Conservation (phyloP, 768 basidiomycete species). For the Pulveroboletus ravenelii region DNA sequence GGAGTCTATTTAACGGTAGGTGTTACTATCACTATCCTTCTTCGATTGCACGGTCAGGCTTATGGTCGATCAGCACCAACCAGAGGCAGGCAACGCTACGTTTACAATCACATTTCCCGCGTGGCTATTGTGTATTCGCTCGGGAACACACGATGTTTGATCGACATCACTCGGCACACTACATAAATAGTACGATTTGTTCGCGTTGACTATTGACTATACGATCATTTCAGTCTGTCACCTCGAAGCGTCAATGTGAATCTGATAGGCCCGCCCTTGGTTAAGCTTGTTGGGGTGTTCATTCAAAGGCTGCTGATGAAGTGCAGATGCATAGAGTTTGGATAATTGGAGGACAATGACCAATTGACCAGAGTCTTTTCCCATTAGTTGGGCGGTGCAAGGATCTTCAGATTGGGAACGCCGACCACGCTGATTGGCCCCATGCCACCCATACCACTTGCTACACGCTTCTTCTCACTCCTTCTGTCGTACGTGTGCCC, state of each 20-base stretch:
- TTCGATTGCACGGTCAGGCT: not conserved
- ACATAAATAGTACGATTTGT: no score
- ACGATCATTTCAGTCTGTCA: not conserved
- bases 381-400: no score
- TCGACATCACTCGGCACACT: not conserved
- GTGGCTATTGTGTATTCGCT: not conserved
- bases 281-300: not conserved
- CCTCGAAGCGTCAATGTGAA: not conserved
- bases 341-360: not conserved
- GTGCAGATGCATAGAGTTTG: not conserved
- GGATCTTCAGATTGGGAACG: no score
- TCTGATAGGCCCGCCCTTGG: not conserved
- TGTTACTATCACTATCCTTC: not conserved
- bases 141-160: not conserved
- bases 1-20: not conserved
- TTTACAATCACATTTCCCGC: not conserved
- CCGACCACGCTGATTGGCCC: no score
- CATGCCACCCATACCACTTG: no score
- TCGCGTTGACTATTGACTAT: not conserved
- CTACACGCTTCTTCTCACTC: no score
- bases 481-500: no score
- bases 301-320: not conserved
- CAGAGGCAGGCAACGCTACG: not conserved
- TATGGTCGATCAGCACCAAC: not conserved
- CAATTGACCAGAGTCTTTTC: no score